These are phyloP conservation scores for Jatropha curcas DNA, from an alignment of 345 rosid genomes.

Conservation along the genomic window DNA sequence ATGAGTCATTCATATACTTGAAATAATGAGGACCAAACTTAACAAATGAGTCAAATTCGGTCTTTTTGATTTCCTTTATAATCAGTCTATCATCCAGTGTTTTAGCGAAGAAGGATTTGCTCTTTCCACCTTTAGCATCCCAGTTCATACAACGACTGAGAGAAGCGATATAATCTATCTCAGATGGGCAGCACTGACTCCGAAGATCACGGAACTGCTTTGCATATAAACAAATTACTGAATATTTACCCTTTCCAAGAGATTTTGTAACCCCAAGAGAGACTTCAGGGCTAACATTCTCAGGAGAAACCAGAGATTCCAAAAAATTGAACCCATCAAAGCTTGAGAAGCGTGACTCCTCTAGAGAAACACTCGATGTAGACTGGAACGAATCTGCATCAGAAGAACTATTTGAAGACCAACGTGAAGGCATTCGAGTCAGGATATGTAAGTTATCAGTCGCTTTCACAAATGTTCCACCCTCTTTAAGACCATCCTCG, in stretches of 20 bases:
- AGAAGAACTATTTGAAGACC: conserved; percentile 57
- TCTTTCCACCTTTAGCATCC: conserved; percentile 99
- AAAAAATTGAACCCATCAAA: conserved; percentile 68
- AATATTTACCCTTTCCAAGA: conserved; percentile 73
- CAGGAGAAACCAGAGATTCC: conserved; percentile 61
- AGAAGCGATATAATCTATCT: conserved; percentile 81
- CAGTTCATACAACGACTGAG: conserved; percentile 82
- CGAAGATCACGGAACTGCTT: conserved; percentile 80
- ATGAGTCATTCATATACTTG: conserved; percentile 78
- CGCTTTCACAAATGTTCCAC: conserved; percentile 27
- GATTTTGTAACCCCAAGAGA: conserved; percentile 61
- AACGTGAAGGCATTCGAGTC: conserved; percentile 41
- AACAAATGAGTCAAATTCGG: conserved; percentile 86
- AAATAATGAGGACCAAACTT: conserved; percentile 79
- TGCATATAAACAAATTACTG: conserved; percentile 67
- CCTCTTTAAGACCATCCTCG: conserved; percentile 40
- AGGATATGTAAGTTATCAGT: conserved; percentile 31
- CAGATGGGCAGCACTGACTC: conserved; percentile 64
- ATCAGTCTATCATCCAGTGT: conserved; percentile 86
- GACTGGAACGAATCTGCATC: conserved; percentile 51
- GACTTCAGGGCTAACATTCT: conserved; percentile 53
- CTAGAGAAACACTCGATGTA: conserved; percentile 42
- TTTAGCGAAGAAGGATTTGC: conserved; percentile 83
- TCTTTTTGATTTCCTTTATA: conserved; percentile 90
- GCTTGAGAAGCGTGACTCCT: conserved; percentile 60